Evolutionary conservation across 345 rosid genomes (phyloP).

Genomic region (Pistacia integerrima): DNA sequence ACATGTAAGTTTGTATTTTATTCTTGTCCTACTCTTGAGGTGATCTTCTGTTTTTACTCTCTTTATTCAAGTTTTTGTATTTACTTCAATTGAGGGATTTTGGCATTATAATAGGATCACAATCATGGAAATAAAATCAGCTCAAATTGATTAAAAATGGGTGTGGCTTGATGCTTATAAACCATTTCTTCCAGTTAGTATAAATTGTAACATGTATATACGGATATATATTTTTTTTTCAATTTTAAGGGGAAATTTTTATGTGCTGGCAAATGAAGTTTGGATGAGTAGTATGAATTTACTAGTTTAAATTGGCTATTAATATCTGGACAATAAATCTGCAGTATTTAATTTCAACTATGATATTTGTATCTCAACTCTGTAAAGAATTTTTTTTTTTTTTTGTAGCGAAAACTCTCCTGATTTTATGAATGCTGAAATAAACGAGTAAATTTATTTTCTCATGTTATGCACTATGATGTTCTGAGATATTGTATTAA

Average conservation of each 20-base stretch:
- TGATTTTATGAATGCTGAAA: neutral
- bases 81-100: neutral
- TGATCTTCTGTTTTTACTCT: neutral
- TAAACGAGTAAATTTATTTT: neutral
- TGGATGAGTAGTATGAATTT: too few species aligned
- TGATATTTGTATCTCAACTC: neutral
- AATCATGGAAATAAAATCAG: neutral
- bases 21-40: constrained; percentile 13
- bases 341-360: neutral
- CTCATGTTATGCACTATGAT: neutral
- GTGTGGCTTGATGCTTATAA: neutral
- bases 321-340: neutral
- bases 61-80: neutral
- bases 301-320: neutral
- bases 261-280: neutral
- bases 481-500: neutral
- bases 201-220: neutral
- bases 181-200: neutral
- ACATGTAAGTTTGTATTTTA: constrained; percentile 67
- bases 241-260: neutral
- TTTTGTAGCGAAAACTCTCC: neutral
- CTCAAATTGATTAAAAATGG: neutral
- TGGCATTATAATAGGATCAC: neutral
- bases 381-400: neutral
- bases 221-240: neutral